phyloP scores from a whole-genome alignment of 129 eudicot genomes.

The Saposhnikovia divaricata region DNA sequence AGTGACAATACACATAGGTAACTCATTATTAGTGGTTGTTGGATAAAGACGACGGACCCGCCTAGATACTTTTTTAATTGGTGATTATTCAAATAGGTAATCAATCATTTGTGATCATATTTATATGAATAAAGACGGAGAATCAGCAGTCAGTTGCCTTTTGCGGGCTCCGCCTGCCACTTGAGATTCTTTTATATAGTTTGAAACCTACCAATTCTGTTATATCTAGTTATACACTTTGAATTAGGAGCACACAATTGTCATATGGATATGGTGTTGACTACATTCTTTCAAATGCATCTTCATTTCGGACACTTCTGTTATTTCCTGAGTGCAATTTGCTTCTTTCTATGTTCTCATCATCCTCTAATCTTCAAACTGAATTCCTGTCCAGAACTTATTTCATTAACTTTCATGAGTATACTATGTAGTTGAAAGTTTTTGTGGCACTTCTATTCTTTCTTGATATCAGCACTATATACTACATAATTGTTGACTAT shows the following conservation, averaged over 20 bases:
- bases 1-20: neutral
- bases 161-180: neutral
- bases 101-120: neutral
- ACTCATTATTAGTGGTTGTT: neutral
- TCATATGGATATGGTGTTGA: neutral
- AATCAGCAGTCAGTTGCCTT: neutral
- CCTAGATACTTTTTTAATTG: neutral
- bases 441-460: neutral
- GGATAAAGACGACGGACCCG: neutral
- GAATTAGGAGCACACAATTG: neutral
- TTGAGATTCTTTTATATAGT: neutral
- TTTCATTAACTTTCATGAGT: neutral
- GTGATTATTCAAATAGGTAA: neutral
- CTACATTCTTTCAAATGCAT: neutral
- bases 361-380: neutral
- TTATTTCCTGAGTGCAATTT: neutral
- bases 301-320: neutral
- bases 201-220: neutral
- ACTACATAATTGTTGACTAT: neutral
- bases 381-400: neutral
- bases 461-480: neutral
- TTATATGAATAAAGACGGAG: conserved; percentile 8
- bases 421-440: neutral
- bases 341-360: neutral
- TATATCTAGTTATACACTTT: neutral